phyloP scores from a whole-genome alignment of 192 early-diverging fungal genomes.

The Coemansia nantahalensis region DNA sequence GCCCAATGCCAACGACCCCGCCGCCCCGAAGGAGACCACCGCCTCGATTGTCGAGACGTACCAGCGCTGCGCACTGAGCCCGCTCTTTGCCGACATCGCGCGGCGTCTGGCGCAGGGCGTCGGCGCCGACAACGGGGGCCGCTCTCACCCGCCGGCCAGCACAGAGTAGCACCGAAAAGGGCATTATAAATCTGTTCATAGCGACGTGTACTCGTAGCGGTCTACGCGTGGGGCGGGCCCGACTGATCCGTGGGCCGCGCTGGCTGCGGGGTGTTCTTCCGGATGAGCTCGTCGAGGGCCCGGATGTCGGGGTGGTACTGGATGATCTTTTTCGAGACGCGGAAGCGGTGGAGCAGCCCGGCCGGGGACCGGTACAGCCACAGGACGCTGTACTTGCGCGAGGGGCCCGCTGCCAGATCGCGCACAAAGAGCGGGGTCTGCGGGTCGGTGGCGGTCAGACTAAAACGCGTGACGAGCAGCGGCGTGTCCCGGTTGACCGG shows the following conservation, averaged over 20 bases:
- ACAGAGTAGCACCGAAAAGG: no score
- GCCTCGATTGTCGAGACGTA: constrained; percentile 51
- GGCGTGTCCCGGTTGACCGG: constrained; percentile 34
- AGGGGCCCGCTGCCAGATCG: constrained; percentile 30
- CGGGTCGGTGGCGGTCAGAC: constrained; percentile 21
- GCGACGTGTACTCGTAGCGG: no score
- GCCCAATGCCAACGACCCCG: constrained; percentile 38
- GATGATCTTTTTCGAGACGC: constrained; percentile 35
- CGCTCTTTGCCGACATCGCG: constrained; percentile 33
- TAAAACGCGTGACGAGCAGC: constrained; percentile 29
- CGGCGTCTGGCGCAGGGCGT: constrained; percentile 12
- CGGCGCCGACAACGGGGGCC: constrained; percentile 1
- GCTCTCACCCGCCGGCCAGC: no score
- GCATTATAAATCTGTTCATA: no score
- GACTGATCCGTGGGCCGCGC: not conserved
- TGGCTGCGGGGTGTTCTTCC: constrained; percentile 12
- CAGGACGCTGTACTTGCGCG: constrained; percentile 26
- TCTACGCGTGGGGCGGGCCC: no score
- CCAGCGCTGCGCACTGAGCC: constrained; percentile 50
- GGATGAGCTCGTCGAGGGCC: constrained; percentile 31
- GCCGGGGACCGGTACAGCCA: constrained; percentile 24
- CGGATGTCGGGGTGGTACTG: constrained; percentile 42
- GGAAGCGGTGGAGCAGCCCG: constrained; percentile 9
- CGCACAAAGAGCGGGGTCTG: constrained; percentile 22
- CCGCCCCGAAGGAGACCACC: constrained; percentile 20